Percentiles rank a stretch among this genome's conserved stretches.
Evolutionary conservation across 2,329 filamentous ascomycete species (phyloP).

Genomic region (Arthrobotrys musiformis): DNA sequence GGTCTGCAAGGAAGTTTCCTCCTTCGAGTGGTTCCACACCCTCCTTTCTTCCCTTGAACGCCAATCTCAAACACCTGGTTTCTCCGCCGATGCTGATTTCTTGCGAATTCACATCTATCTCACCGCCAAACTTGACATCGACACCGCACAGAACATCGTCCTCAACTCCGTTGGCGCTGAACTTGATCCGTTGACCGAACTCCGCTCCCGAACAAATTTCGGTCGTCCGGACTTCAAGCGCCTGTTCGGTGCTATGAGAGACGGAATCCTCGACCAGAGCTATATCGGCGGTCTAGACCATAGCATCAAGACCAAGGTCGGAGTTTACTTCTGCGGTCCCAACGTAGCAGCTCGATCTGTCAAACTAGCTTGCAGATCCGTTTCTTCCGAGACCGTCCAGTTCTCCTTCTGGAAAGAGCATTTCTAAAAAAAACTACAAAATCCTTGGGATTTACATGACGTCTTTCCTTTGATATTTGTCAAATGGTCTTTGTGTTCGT

Average conservation of each 20-base stretch:
- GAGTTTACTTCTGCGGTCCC: conserved; percentile 97
- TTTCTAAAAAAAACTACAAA: conserved; percentile 42
- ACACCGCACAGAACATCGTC: conserved; percentile 95
- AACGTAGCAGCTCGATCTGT: conserved; percentile 83
- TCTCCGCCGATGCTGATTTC: conserved; percentile 77
- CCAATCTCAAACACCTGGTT: conserved; percentile 78
- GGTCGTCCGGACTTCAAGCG: conserved; percentile 88
- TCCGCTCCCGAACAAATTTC: conserved; percentile 91
- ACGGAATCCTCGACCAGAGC: conserved; percentile 84
- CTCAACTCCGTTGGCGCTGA: conserved; percentile 91
- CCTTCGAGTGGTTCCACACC: conserved; percentile 99
- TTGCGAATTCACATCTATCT: conserved; percentile 98
- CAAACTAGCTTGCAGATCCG: conserved; percentile 78
- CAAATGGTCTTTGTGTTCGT: not conserved
- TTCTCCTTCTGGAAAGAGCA: conserved; percentile 99
- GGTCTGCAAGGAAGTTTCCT: conserved; percentile 94
- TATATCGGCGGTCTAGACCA: conserved; percentile 86
- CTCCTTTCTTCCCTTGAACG: conserved; percentile 89
- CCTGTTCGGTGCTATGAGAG: conserved; percentile 83
- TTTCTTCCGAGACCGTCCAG: conserved; percentile 79
- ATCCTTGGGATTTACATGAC: conserved; percentile 9
- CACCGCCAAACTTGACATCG: conserved; percentile 88
- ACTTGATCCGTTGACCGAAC: conserved; percentile 89
- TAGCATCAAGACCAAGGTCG: conserved; percentile 82
- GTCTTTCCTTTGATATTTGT: conserved; percentile 18